phyloP scores from a whole-genome alignment of 1,284 basidiomycete species.

The Ustilago curta region DNA sequence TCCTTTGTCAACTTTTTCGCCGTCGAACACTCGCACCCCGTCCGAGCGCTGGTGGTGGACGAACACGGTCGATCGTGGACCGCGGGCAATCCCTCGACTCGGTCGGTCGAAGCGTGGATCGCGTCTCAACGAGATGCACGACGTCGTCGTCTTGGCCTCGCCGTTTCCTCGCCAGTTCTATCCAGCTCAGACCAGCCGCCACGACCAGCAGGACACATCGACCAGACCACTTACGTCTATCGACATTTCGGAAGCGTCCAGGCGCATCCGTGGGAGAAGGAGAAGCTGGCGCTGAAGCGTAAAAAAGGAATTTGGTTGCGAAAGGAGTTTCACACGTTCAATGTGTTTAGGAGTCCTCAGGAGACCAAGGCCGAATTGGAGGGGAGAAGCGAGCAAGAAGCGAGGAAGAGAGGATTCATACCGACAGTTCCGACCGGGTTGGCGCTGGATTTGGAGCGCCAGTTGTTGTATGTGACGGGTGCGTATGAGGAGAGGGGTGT shows the following conservation, averaged over 20 bases:
- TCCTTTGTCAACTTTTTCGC: slow-evolving; percentile 52
- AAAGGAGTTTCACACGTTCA: slow-evolving; percentile 49
- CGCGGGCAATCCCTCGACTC: slow-evolving; percentile 34
- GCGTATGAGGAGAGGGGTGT: slow-evolving; percentile 58
- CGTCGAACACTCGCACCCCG: slow-evolving; percentile 21
- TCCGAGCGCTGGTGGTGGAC: slow-evolving; percentile 45
- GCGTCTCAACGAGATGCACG: slow-evolving; percentile 30
- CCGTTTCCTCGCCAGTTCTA: background rate
- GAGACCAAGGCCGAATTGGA: slow-evolving; percentile 43
- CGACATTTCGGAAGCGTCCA: slow-evolving; percentile 40
- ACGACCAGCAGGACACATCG: slow-evolving; percentile 38
- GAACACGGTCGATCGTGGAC: slow-evolving; percentile 52
- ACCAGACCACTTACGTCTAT: slow-evolving; percentile 51
- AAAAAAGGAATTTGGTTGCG: slow-evolving; percentile 38
- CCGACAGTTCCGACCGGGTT: slow-evolving; percentile 51
- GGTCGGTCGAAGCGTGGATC: slow-evolving; percentile 39
- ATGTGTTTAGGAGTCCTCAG: slow-evolving; percentile 36
- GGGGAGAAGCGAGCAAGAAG: slow-evolving; percentile 25
- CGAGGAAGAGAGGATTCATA: slow-evolving; percentile 41
- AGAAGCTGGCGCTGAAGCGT: slow-evolving; percentile 38
- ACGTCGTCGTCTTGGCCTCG: slow-evolving; percentile 27
- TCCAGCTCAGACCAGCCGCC: slow-evolving; percentile 31
- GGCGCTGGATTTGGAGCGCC: slow-evolving; percentile 44
- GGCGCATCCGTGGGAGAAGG: slow-evolving; percentile 51
- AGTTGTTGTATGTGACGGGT: slow-evolving; percentile 45